Conservation (phyloP, 1,284 basidiomycete species). For the Moesziomyces sp. region DNA sequence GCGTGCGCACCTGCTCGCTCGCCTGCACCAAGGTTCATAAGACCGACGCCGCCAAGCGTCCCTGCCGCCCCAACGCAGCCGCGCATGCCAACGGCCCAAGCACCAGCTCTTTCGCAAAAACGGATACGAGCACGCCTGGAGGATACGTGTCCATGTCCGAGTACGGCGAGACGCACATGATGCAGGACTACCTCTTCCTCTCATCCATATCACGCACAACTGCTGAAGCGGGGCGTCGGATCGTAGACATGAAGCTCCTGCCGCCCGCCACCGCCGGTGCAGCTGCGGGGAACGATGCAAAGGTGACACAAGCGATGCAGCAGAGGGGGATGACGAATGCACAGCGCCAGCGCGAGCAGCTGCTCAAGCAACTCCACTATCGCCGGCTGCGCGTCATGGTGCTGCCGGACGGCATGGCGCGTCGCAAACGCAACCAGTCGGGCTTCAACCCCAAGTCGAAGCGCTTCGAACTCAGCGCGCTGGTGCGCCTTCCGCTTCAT, state of each 20-base stretch:
- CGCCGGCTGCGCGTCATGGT: conserved; percentile 27
- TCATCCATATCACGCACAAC: conserved; percentile 18
- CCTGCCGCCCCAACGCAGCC: background rate
- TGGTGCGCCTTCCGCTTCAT: conserved; percentile 2
- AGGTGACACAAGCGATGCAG: background rate
- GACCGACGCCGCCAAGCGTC: background rate
- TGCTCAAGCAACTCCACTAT: conserved; percentile 42
- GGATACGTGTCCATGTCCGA: conserved; percentile 17
- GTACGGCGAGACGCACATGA: conserved; percentile 26
- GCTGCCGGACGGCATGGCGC: conserved; percentile 38
- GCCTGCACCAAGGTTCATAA: conserved; percentile 36
- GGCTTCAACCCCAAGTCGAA: conserved; percentile 14
- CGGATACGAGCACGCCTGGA: too few relatives aligned
- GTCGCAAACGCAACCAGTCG: conserved; percentile 14
- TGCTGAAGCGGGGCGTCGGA: conserved; percentile 17
- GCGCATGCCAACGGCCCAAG: background rate
- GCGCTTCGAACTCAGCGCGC: conserved; percentile 7
- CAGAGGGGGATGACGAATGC: conserved; percentile 11
- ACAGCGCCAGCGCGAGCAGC: conserved; percentile 29
- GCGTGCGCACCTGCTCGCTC: conserved; percentile 28
- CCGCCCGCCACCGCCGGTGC: conserved; percentile 1
- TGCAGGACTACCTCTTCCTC: conserved; percentile 42
- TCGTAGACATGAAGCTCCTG: conserved; percentile 27
- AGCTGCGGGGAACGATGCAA: background rate
- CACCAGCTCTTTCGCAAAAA: background rate